Base-by-base conservation (phyloP, 1,139 yeast genomes). In the Geotrichum macrosporum region DNA sequence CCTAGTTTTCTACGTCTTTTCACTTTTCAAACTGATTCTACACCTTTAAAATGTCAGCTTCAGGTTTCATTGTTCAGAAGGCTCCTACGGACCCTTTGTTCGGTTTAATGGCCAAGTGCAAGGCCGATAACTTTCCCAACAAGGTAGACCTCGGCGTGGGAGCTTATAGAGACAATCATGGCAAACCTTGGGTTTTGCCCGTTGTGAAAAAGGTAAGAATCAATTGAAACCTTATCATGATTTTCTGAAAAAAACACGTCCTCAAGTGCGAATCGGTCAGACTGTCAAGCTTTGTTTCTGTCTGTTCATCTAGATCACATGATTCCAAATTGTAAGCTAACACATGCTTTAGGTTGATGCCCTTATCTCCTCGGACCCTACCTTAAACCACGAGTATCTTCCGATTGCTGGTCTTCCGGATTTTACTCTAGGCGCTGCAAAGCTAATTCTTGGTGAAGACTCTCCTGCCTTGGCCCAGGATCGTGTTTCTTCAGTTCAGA, bases 81-180 rank as follows among this genome's bases (percentile, higher is more conserved):
- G 64, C 67, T 21, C 71, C 72, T 12, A 64, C 70, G n/a, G 75
- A 71, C 53, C 68, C 74, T 41, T 59, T 71, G 51, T 92, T 92
- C 61, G 95, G 87, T 31, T 76, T 92, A 54, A 85, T 84, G 66
- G 89, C 87, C 59, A 78, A 80, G 49, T 84, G 70, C 68, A 69
- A 70, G 50, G 76, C 77, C 35, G 96, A 89, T 61, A n/a, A 60
- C 34, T 46, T 51, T 40, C 56, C 58, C 3, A 71, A 76, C 48
- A 87, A 87, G 70, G 86, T 85, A 47, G 92, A 87, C 61, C 72
- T 87, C 58, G 92, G 94, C 18, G 89, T 89, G 48, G 97, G 97
- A 45, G 96, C 96, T 32, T 89, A 89, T 68, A 77, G 96, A 65
- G 95, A 87, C 64, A 76, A 80, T 57, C 58, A 67, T 44, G 97